Evolutionary conservation across 768 basidiomycete species (phyloP).

Genomic region (Daedaleopsis sinensis): DNA sequence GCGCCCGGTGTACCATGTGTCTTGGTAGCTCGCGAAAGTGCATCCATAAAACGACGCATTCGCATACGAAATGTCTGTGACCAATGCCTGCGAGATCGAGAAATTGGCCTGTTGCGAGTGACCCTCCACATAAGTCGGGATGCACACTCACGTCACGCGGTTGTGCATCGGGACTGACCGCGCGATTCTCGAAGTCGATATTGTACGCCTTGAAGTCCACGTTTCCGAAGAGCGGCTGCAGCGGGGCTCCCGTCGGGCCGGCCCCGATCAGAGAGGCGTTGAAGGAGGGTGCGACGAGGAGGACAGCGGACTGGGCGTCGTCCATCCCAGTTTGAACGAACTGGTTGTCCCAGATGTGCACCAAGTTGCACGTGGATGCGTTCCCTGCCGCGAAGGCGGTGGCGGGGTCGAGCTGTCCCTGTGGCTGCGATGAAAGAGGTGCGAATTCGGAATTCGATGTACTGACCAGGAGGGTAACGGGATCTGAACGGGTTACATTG

Average conservation of each 20-base stretch:
- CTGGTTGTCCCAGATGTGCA: conserved; percentile 53
- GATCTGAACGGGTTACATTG: conserved; percentile 55
- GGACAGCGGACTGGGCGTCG: conserved; percentile 61
- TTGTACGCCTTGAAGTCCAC: conserved; percentile 67
- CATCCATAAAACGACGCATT: conserved; percentile 72
- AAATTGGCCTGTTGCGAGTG: conserved; percentile 47
- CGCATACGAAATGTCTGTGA: conserved; percentile 62
- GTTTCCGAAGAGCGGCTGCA: conserved; percentile 54
- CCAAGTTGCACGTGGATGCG: conserved; percentile 49
- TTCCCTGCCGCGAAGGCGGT: conserved; percentile 43
- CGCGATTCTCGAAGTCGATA: conserved; percentile 66
- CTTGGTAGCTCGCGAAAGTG: conserved; percentile 62
- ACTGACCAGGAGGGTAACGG: conserved; percentile 57
- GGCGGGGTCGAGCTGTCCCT: conserved; percentile 52
- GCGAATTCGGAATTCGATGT: neutral
- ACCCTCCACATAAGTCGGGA: neutral
- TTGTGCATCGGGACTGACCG: conserved; percentile 39
- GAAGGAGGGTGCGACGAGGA: conserved; percentile 59
- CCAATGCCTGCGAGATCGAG: conserved; percentile 62
- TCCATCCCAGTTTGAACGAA: conserved; percentile 48
- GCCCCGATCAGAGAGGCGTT: conserved; percentile 62
- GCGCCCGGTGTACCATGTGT: conserved; percentile 67
- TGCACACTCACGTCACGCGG: neutral
- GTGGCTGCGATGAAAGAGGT: neutral
- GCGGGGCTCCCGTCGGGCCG: conserved; percentile 59